Evolutionary conservation across 176 grass and related monocot species (phyloP), one percentile per base, ranked within the genome.

Genomic region (Alopecurus myosuroides): DNA sequence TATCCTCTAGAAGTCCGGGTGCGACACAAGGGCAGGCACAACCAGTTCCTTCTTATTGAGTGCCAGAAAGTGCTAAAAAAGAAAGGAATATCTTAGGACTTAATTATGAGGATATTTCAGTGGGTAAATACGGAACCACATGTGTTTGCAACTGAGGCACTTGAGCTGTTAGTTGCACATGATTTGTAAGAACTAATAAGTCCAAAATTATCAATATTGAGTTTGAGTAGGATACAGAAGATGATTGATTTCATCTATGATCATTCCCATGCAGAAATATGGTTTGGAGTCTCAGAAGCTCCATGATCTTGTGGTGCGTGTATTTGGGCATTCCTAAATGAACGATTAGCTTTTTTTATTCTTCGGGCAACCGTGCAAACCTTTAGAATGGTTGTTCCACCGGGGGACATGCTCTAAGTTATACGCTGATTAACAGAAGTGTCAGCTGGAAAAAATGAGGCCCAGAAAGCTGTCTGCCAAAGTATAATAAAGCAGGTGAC

Each of bases 21-120:
- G n/a, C n/a, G n/a, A n/a, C n/a, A 85, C 90, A 86, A n/a, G 31
- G 42, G 60, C 88, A 93, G 25, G 77, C 85, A 40, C 80, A 52
- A 31, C 76, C 84, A 13, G 15, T 70, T 77, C 41, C 35, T 74
- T 86, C 44, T 53, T 69, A 53, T 37, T 58, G 20, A 45, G 19
- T 85, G 81, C 18, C 66, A 29, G 26, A 18, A 52, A 39, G 4
- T 81, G 34, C 82, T 87, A 22, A 26, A 17, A 76, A 53, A 29
- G 11, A 23, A 35, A 48, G n/a, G 48, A 50, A 3, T n/a, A n/a
- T 55, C 23, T 55, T n/a, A 55, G 0, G 52, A 55, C 52, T n/a
- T n/a, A n/a, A n/a, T 55, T 55, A 23, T 55, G 7, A 55, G 76
- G 52, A 80, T 28, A 57, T n/a, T 63, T 45, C 71, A 86, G 9